These are phyloP conservation scores for Ogataea ramenticola DNA, from an alignment of 805 yeast genomes.

Conservation along the genomic window DNA sequence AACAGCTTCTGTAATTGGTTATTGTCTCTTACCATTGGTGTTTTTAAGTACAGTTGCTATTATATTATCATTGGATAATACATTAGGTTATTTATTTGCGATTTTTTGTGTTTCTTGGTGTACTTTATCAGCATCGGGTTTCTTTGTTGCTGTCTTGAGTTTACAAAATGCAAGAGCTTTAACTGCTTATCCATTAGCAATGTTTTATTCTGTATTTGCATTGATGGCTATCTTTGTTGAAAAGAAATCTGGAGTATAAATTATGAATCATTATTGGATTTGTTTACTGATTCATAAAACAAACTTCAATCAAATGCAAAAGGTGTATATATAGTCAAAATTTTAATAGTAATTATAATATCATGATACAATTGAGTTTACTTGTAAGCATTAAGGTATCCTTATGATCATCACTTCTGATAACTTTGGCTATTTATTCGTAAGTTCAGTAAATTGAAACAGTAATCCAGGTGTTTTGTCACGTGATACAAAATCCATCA, in stretches of 20 bases:
- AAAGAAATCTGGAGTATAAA: constrained; percentile 6
- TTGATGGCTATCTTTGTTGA: constrained; percentile 80
- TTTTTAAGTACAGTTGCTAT: constrained; percentile 68
- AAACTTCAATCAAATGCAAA: too few relatives aligned
- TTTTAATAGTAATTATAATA: too few relatives aligned
- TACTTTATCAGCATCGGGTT: constrained; percentile 87
- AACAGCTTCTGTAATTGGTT: constrained; percentile 89
- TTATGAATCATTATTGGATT: too few relatives aligned
- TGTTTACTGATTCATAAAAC: too few relatives aligned
- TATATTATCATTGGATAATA: constrained; percentile 58
- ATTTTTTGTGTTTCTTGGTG: constrained; percentile 77
- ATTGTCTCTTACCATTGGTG: constrained; percentile 87
- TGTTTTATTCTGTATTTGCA: constrained; percentile 92
- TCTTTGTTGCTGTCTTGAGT: constrained; percentile 79
- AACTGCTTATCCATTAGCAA: constrained; percentile 87
- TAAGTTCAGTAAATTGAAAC: too few relatives aligned
- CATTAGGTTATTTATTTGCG: constrained; percentile 65
- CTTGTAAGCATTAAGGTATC: too few relatives aligned
- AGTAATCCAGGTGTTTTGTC: too few relatives aligned
- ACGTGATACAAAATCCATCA: too few relatives aligned
- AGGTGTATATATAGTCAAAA: too few relatives aligned
- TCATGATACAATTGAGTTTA: too few relatives aligned
- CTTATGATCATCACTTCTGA: too few relatives aligned
- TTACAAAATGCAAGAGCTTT: constrained; percentile 80
- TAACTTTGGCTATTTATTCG: too few relatives aligned